Evolutionary conservation across 73 alveolate genomes (phyloP).

Genomic region (Tetrahymena thermophila): DNA sequence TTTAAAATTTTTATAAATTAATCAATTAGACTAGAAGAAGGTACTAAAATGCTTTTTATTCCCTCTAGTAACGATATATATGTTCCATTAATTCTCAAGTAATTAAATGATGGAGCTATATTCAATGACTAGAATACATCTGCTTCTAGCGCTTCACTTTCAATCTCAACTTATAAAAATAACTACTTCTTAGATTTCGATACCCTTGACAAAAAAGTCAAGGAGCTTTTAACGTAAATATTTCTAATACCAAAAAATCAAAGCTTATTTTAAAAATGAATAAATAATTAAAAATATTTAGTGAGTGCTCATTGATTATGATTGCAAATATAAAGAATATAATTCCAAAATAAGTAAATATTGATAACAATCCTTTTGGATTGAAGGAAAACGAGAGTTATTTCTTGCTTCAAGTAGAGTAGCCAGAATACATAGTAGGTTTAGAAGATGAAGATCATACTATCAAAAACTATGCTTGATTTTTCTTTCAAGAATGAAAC

Average conservation of each 20-base stretch:
- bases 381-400: neutral
- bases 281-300: neutral
- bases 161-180: neutral
- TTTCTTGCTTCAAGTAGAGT: neutral
- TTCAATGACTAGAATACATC: neutral
- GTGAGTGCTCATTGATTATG: neutral
- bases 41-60: neutral
- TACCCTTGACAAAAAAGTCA: neutral
- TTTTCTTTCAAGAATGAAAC: neutral
- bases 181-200: neutral
- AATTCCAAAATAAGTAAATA: neutral
- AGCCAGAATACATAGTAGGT: neutral
- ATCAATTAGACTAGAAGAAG: neutral
- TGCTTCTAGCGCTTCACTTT: neutral
- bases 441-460: neutral
- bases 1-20: neutral
- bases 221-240: neutral
- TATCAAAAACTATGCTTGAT: neutral
- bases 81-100: neutral
- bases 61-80: neutral
- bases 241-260: neutral
- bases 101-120: neutral
- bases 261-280: neutral
- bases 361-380: neutral
- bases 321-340: neutral